Evolutionary conservation across 306 rosid genomes (phyloP).

Genomic region (Cucurbita maxima): DNA sequence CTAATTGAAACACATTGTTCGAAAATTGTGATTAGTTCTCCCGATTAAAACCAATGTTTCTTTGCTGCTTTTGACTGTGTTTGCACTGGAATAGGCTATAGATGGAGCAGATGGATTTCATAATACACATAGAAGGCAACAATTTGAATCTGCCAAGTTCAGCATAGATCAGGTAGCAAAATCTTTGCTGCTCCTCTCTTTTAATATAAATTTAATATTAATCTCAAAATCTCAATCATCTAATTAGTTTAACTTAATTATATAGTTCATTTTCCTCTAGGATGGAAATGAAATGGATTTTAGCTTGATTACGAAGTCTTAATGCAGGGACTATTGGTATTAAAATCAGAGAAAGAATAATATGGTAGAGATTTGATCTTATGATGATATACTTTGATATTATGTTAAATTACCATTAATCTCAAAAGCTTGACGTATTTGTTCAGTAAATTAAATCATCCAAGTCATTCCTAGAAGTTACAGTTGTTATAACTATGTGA

Average conservation of each 20-base stretch:
- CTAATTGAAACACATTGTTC: conserved; percentile 10
- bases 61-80: conserved; percentile 6
- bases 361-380: background rate
- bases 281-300: background rate
- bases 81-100: conserved; percentile 43
- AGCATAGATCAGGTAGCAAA: conserved; percentile 75
- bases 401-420: background rate
- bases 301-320: background rate
- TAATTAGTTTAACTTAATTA: background rate
- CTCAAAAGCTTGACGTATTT: background rate
- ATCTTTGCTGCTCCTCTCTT: background rate
- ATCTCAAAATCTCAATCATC: background rate
- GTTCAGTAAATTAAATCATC: background rate
- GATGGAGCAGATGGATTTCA: conserved; percentile 87
- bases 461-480: background rate
- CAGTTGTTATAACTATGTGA: background rate
- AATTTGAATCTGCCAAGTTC: conserved; percentile 67
- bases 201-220: background rate
- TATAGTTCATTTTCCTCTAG: background rate
- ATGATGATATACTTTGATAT: background rate
- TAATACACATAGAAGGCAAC: conserved; percentile 69
- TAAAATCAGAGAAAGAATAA: background rate
- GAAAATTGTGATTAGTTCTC: background rate
- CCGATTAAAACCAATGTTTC: background rate
- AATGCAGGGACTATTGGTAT: background rate